Percentiles rank a stretch among this genome's conserved stretches.
Conservation (phyloP, 495 filamentous ascomycete species). For the Chlorociboria aeruginascens region DNA sequence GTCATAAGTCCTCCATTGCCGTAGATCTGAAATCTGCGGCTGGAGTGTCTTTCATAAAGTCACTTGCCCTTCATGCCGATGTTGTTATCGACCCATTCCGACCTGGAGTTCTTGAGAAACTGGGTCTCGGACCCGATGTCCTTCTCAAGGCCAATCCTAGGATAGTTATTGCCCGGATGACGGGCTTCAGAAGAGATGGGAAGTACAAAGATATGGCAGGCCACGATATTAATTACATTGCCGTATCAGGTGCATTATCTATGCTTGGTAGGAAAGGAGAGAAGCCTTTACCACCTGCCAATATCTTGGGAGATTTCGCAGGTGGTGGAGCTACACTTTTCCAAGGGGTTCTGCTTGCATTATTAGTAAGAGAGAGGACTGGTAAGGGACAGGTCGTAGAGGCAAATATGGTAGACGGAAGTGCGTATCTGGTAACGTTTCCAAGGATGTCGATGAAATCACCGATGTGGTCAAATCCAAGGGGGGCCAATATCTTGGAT, state of each 20-base stretch:
- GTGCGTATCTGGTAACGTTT: slow-evolving; percentile 64
- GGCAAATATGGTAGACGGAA: slow-evolving; percentile 93
- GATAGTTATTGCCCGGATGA: slow-evolving; percentile 73
- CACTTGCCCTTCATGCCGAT: slow-evolving; percentile 51
- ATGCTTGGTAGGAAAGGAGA: slow-evolving; percentile 59
- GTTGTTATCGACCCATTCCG: slow-evolving; percentile 89
- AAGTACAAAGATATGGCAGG: slow-evolving; percentile 81
- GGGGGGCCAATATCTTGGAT: slow-evolving; percentile 73
- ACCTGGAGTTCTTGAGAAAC: slow-evolving; percentile 76
- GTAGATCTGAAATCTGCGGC: slow-evolving; percentile 60
- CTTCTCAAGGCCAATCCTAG: slow-evolving; percentile 56
- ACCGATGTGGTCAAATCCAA: slow-evolving; percentile 42
- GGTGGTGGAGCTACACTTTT: slow-evolving; percentile 78
- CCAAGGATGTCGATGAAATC: slow-evolving; percentile 50
- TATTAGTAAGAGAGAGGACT: slow-evolving; percentile 38
- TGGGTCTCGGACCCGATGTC: slow-evolving; percentile 59
- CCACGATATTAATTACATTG: slow-evolving; percentile 97
- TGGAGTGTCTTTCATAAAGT: slow-evolving; percentile 51
- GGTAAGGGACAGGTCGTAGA: slow-evolving; percentile 82
- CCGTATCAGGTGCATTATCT: slow-evolving; percentile 67
- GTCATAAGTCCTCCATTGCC: slow-evolving; percentile 65
- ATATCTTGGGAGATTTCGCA: slow-evolving; percentile 83
- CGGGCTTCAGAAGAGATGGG: slow-evolving; percentile 79
- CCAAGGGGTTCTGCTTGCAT: slow-evolving; percentile 52
- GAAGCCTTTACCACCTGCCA: slow-evolving; percentile 66